A percentile compares a stretch with the other conserved stretches of the same genome.
phyloP scores from a whole-genome alignment of 352 stramenopile species.

The Phytopythium chamaehyphon region DNA sequence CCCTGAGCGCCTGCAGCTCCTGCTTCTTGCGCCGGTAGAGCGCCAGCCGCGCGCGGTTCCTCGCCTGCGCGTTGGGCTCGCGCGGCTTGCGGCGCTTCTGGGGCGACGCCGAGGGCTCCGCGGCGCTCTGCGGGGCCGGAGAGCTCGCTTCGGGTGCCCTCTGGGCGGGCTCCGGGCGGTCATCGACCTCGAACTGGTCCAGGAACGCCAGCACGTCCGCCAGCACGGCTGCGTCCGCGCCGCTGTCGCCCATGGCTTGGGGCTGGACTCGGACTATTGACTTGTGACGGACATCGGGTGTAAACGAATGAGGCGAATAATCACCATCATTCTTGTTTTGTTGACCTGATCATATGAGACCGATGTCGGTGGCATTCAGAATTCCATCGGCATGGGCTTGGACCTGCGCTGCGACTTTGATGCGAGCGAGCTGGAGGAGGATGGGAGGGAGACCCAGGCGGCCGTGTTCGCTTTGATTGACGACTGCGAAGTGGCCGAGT shows the following conservation, averaged over 20 bases:
- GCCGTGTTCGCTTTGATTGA: constrained; percentile 4
- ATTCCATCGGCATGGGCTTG: not conserved
- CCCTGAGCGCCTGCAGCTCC: constrained; percentile 4
- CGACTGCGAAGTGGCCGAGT: not conserved
- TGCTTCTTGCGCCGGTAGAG: not conserved
- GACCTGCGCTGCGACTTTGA: not conserved
- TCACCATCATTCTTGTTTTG: too few relatives aligned
- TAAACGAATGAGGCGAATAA: too few relatives aligned
- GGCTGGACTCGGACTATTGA: too few relatives aligned
- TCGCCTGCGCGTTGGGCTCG: not conserved
- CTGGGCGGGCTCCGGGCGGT: not conserved
- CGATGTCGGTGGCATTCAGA: too few relatives aligned
- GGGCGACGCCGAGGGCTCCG: too few relatives aligned
- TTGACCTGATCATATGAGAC: too few relatives aligned
- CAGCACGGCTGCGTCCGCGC: constrained; percentile 1
- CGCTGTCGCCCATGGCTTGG: not conserved
- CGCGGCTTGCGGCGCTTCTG: not conserved
- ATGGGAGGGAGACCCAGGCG: not conserved
- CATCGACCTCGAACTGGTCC: not conserved
- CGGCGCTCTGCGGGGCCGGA: not conserved
- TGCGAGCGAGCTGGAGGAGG: not conserved
- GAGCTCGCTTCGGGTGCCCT: not conserved
- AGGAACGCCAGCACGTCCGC: constrained; percentile 7
- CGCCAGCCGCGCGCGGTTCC: not conserved
- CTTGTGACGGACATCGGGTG: too few relatives aligned